Base-by-base conservation (phyloP, 1,139 yeast genomes). In the Lodderomyces orthopsilosis region DNA sequence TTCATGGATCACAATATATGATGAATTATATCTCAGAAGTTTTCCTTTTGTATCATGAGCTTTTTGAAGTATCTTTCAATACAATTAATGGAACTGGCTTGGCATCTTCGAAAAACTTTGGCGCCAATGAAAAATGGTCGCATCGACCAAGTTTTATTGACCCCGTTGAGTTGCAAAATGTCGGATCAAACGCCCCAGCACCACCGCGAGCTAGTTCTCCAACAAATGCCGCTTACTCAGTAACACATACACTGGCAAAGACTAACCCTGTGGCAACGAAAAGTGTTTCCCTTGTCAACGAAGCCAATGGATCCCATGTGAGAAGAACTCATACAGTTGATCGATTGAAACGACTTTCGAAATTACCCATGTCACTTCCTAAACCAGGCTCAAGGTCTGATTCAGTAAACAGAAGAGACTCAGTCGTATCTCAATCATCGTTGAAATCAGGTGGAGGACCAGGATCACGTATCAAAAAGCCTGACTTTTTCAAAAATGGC, bases 11-110 rank as follows among this genome's bases (percentile, higher is more conserved):
- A 1, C 72, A 74, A 24, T 78, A 76, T 40, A 81, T 90, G 2
- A 62, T 88, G 52, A 90, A 84, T 41, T 69, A 71, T 40, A 63
- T 90, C 21, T 77, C 87, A 2, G 90, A 81, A 41, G 75, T 87
- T 9, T 84, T 89, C 53, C 74, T 74, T 13, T 61, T 84, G 15
- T 85, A 75, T 54, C 76, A 79, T 42, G 74, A 66, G 41, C 65
- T 87, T 26, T 85, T 83, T 55, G 68, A 70, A 24, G 59, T 63
- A 13, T 63, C 61, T 23, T 49, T 49, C 39, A 45, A 34, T 42
- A 37, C 48, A 42, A 41, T 30, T 42, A 17, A 57, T 36, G 52
- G 57, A 13, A 15, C 44, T 26, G 22, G 41, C 36, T 37, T 18
- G 4, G 13, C 28, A 13, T 46, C 51, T 15, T 41, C 51, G 4